Percentiles rank a stretch among this genome's conserved stretches.
These are phyloP conservation scores for Plasmodium gonderi DNA, from an alignment of 169 alveolate genomes.

Conservation along the genomic window DNA sequence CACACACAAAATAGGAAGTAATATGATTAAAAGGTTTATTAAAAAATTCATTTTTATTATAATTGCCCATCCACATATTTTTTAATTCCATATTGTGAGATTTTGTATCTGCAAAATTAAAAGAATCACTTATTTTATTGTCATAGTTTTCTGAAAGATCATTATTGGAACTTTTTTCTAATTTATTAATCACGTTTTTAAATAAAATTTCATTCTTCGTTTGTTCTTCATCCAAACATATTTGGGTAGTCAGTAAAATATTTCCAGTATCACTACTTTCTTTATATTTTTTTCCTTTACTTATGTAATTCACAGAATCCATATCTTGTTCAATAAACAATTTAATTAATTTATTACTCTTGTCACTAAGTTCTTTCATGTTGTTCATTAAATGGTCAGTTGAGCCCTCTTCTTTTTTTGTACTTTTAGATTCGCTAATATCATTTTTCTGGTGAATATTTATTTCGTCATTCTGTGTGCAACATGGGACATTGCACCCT, in stretches of 20 bases:
- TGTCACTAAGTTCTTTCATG: not conserved
- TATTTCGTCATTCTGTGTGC: no score
- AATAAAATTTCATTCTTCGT: not conserved
- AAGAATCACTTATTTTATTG: constrained; percentile 17
- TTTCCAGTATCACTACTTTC: not conserved
- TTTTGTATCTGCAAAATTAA: not conserved
- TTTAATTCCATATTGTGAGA: constrained; percentile 36
- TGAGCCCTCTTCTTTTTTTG: not conserved
- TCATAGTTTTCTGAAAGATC: constrained; percentile 24
- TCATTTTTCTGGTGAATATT: no score
- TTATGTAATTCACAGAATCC: constrained; percentile 1
- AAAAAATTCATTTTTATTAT: constrained; percentile 51
- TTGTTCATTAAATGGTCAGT: not conserved
- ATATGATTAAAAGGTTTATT: constrained; percentile 65
- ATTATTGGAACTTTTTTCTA: constrained; percentile 29
- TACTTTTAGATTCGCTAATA: not conserved
- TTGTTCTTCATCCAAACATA: not conserved
- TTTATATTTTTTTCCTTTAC: not conserved
- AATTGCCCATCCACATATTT: constrained; percentile 36
- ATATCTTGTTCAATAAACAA: constrained; percentile 4
- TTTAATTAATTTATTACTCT: constrained; percentile 7
- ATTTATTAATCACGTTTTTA: constrained; percentile 12
- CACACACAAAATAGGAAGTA: constrained; percentile 85
- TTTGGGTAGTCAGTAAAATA: not conserved
- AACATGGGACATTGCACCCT: not conserved